A percentile compares a stretch with the other conserved stretches of the same genome.
These are phyloP conservation scores for Magnolia sinica DNA, from an alignment of 164 flowering plant species.

Conservation along the genomic window DNA sequence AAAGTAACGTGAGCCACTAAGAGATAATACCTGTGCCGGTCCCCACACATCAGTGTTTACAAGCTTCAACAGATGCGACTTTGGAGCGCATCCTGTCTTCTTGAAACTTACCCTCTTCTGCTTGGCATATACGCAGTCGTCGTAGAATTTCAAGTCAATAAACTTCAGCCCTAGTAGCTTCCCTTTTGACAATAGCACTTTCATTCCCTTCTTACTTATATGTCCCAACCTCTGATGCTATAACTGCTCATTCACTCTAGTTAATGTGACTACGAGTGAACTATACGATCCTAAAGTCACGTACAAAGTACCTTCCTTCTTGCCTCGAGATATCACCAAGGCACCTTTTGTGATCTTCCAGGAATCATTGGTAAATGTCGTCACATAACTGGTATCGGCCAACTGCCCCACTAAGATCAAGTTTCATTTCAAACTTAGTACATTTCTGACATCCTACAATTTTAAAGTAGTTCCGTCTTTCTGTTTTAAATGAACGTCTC, in stretches of 20 bases:
- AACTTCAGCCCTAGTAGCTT: neutral
- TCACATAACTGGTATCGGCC: neutral
- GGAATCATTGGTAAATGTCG: neutral
- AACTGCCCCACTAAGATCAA: conserved; percentile 8
- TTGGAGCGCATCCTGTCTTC: neutral
- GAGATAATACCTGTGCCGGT: neutral
- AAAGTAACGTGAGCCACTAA: neutral
- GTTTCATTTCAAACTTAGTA: neutral
- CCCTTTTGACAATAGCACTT: neutral
- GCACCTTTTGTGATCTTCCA: neutral
- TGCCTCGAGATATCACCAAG: neutral
- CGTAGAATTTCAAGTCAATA: neutral
- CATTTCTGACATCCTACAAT: conserved; percentile 3
- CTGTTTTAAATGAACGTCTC: neutral
- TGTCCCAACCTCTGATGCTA: neutral
- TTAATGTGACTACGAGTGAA: neutral
- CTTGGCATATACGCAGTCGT: conserved; percentile 4
- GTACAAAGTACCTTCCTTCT: conserved; percentile 2
- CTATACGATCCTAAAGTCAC: neutral
- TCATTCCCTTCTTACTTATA: conserved; percentile 4
- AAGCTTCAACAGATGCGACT: neutral
- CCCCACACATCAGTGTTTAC: conserved; percentile 1
- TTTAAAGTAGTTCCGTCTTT: neutral
- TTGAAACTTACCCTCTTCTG: neutral
- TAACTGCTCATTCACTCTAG: neutral